A percentile compares a stretch with the other conserved stretches of the same genome.
Evolutionary conservation across 495 filamentous ascomycete genomes (phyloP).

Genomic region (Penicillium lividum): DNA sequence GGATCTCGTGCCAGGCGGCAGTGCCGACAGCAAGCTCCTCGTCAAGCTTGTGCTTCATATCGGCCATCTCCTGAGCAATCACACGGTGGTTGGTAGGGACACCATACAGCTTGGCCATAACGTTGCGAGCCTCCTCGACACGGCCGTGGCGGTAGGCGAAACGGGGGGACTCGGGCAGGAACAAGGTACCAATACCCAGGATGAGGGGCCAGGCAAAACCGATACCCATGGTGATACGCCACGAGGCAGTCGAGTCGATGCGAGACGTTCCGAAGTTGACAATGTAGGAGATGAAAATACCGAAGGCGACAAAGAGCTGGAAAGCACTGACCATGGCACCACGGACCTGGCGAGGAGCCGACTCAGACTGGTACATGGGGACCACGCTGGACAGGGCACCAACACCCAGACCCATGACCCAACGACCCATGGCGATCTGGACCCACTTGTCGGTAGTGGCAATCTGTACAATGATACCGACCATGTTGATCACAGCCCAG

Average conservation of each 20-base stretch:
- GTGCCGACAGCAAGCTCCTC: constrained; percentile 57
- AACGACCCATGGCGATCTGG: constrained; percentile 55
- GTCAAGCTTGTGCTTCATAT: constrained; percentile 63
- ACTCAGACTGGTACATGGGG: constrained; percentile 75
- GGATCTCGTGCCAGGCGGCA: constrained; percentile 62
- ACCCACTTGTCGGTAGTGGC: constrained; percentile 56
- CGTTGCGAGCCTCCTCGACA: constrained; percentile 63
- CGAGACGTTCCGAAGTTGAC: constrained; percentile 75
- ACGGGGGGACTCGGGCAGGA: constrained; percentile 73
- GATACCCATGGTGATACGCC: constrained; percentile 81
- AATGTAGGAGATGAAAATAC: constrained; percentile 80
- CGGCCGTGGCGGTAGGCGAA: constrained; percentile 66
- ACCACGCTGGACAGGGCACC: constrained; percentile 70
- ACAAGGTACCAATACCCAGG: constrained; percentile 67
- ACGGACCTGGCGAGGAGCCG: constrained; percentile 63
- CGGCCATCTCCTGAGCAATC: constrained; percentile 67
- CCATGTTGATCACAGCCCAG: constrained; percentile 63
- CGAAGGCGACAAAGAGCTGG: constrained; percentile 85
- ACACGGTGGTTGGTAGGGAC: constrained; percentile 62
- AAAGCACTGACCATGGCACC: constrained; percentile 71
- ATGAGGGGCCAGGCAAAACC: constrained; percentile 75
- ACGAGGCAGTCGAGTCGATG: constrained; percentile 57
- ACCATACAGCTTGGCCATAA: constrained; percentile 72
- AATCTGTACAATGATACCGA: constrained; percentile 71
- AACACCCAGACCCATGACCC: constrained; percentile 68